Evolutionary conservation across 495 filamentous ascomycete species (phyloP).

Genomic region (Thozetella sp.): DNA sequence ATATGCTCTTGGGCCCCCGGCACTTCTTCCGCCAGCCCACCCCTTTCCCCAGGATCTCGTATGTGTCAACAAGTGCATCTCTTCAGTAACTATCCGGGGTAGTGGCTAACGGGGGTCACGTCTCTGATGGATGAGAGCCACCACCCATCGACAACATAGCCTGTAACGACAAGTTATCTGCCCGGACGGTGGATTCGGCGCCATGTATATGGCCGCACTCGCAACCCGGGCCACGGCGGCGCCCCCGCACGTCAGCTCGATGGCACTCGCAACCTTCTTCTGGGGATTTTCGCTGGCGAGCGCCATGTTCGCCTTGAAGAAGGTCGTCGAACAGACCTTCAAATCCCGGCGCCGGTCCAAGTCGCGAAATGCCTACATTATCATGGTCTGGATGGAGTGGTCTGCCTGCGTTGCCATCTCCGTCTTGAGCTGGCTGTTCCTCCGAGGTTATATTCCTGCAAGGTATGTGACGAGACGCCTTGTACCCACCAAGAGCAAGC

Average conservation of each 20-base stretch:
- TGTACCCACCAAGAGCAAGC: not conserved
- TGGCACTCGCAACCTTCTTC: slow-evolving; percentile 19
- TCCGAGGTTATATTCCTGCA: slow-evolving; percentile 16
- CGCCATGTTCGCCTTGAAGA: slow-evolving; percentile 14
- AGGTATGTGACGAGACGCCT: slow-evolving; percentile 11
- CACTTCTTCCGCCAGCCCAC: not conserved
- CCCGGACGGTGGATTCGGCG: not conserved
- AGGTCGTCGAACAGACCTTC: slow-evolving; percentile 24
- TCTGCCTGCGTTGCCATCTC: slow-evolving; percentile 11
- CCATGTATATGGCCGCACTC: not conserved
- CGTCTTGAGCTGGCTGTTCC: slow-evolving; percentile 24
- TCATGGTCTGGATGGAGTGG: slow-evolving; percentile 30
- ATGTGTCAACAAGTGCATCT: no score
- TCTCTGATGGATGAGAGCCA: not conserved
- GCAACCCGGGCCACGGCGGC: not conserved
- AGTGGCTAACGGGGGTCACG: not conserved
- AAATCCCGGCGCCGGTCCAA: slow-evolving; percentile 13
- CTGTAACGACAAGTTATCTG: not conserved
- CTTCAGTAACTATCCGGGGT: not conserved
- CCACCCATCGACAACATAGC: no score
- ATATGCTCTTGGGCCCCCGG: no score
- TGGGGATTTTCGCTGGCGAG: slow-evolving; percentile 26
- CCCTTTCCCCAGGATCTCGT: not conserved
- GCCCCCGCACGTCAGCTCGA: not conserved
- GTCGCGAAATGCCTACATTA: slow-evolving; percentile 19